Conservation (phyloP, 2,329 filamentous ascomycete genomes). For the Colletotrichum horii region DNA sequence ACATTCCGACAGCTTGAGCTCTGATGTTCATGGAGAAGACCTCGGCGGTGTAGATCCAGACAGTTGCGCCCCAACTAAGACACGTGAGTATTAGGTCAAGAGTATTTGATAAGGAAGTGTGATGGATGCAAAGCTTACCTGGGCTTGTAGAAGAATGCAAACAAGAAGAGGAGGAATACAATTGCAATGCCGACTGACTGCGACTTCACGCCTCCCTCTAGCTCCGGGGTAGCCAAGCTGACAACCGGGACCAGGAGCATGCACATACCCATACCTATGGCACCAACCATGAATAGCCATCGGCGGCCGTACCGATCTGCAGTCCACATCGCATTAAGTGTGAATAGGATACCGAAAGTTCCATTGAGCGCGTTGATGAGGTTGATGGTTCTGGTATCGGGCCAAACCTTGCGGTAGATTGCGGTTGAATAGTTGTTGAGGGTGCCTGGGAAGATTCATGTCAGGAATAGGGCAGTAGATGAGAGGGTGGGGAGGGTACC, state of each 20-base stretch:
- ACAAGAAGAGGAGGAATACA: slow-evolving; percentile 70
- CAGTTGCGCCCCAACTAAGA: slow-evolving; percentile 49
- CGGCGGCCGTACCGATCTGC: slow-evolving; percentile 71
- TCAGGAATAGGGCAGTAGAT: neutral
- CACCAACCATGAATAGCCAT: slow-evolving; percentile 68
- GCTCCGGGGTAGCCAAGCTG: slow-evolving; percentile 51
- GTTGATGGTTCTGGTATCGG: slow-evolving; percentile 59
- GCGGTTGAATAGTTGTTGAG: slow-evolving; percentile 53
- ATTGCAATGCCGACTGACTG: slow-evolving; percentile 68
- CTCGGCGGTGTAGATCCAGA: slow-evolving; percentile 75
- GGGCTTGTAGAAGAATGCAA: slow-evolving; percentile 71
- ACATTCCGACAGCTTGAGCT: slow-evolving; percentile 73
- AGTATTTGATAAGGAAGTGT: neutral
- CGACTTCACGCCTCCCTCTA: slow-evolving; percentile 57
- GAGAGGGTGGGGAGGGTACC: slow-evolving; percentile 21
- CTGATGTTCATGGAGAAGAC: slow-evolving; percentile 75
- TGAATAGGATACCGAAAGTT: slow-evolving; percentile 71
- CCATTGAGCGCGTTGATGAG: slow-evolving; percentile 73
- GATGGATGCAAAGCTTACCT: slow-evolving; percentile 53
- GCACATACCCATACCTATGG: slow-evolving; percentile 67
- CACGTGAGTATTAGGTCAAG: neutral
- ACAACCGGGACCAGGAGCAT: slow-evolving; percentile 60
- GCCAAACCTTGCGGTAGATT: slow-evolving; percentile 73
- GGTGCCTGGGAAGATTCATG: slow-evolving; percentile 8
- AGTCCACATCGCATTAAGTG: slow-evolving; percentile 71